These are phyloP conservation scores for Termitomyces eurrhizus DNA, from an alignment of 768 basidiomycete genomes.

Conservation along the genomic window DNA sequence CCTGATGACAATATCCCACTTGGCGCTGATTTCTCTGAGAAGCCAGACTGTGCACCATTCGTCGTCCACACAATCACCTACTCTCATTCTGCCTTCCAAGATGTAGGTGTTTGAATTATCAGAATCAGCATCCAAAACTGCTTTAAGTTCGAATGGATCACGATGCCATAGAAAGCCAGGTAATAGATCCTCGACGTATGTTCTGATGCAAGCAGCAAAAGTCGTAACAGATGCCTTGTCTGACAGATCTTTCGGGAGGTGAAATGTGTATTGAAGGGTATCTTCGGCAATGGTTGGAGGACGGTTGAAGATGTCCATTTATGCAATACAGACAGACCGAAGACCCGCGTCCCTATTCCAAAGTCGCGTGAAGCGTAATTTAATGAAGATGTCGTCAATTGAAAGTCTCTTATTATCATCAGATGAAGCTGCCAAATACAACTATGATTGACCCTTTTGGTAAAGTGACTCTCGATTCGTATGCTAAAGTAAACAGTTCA, in stretches of 20 bases:
- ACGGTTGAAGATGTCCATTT: conserved; percentile 69
- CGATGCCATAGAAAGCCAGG: conserved; percentile 77
- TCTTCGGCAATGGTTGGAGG: conserved; percentile 83
- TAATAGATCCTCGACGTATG: conserved; percentile 51
- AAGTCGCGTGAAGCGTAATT: neutral
- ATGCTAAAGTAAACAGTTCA: neutral
- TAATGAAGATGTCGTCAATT: neutral
- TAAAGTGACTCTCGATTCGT: neutral
- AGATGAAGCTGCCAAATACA: conserved; percentile 7
- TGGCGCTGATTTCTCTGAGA: conserved; percentile 66
- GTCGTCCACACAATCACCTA: conserved; percentile 97
- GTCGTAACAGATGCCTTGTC: conserved; percentile 61
- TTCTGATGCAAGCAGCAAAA: conserved; percentile 64
- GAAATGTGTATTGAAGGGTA: conserved; percentile 72
- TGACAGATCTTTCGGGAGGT: conserved; percentile 49
- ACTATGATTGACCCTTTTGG: conserved; percentile 3
- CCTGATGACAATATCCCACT: conserved; percentile 83
- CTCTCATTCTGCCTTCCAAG: conserved; percentile 81
- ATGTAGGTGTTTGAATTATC: conserved; percentile 40
- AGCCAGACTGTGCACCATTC: conserved; percentile 97
- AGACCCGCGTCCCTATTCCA: neutral
- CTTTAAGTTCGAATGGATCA: conserved; percentile 76
- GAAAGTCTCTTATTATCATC: conserved; percentile 1
- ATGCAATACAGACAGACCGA: neutral
- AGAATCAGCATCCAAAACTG: conserved; percentile 44